Conservation (phyloP, 345 rosid species). For the Melaleuca quinquenervia region DNA sequence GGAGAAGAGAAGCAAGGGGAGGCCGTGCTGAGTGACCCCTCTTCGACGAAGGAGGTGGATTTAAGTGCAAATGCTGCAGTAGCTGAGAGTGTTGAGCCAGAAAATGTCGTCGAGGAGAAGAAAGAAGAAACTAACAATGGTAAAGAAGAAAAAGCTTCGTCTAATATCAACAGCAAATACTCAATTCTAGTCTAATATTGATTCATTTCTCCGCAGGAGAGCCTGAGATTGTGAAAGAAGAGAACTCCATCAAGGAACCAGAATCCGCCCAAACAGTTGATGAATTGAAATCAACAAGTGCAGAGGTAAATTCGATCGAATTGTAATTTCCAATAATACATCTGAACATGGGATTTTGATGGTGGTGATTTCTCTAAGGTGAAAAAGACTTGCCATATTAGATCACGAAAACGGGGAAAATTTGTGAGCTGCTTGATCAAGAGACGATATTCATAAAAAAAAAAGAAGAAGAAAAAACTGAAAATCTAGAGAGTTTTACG, state of each 20-base stretch:
- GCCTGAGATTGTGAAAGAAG: not conserved
- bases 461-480: not conserved
- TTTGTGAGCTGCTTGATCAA: not conserved
- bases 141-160: not conserved
- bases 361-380: not conserved
- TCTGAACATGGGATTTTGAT: not conserved
- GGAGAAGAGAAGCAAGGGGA: not conserved
- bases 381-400: not conserved
- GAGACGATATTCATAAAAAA: not conserved
- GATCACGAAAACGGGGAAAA: not conserved
- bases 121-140: not conserved
- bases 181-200: not conserved
- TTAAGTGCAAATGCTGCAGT: not conserved
- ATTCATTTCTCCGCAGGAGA: not conserved
- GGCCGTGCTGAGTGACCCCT: not conserved
- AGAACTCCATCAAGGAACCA: not conserved
- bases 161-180: not conserved
- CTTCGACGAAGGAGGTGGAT: not conserved
- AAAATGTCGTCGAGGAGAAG: slow-evolving; percentile 2
- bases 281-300: not conserved
- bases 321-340: not conserved
- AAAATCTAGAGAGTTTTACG: not conserved
- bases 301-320: not conserved
- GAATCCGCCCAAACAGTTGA: not conserved
- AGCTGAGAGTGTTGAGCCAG: not conserved